Conservation (phyloP, 139 green algal species). For the Picochlorum sp. region DNA sequence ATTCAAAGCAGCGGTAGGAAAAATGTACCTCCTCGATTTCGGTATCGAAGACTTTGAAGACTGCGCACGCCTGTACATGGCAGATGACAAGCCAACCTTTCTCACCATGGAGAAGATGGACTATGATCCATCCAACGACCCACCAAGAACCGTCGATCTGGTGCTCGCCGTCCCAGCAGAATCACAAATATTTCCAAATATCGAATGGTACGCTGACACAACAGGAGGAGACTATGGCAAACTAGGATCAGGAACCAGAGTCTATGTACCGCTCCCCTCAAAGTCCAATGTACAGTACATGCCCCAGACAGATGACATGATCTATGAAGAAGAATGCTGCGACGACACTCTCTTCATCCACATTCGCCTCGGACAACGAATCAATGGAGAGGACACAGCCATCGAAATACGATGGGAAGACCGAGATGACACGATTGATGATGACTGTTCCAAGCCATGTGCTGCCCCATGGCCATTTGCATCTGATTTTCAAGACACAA, state of each 20-base stretch:
- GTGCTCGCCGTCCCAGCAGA: neutral
- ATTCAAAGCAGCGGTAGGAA: neutral
- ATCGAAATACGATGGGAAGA: neutral
- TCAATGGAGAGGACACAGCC: neutral
- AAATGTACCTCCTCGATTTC: constrained; percentile 2
- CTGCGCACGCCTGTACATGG: neutral
- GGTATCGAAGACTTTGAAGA: constrained; percentile 1
- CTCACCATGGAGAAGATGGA: constrained; percentile 5
- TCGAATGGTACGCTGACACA: neutral
- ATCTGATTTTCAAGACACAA: neutral
- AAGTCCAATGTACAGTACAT: neutral
- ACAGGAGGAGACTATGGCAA: constrained; percentile 1
- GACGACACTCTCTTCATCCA: neutral
- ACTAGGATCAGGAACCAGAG: neutral
- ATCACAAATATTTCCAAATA: neutral
- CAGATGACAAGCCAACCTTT: neutral
- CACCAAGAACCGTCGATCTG: neutral
- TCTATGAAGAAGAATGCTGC: constrained; percentile 3
- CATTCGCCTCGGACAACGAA: neutral
- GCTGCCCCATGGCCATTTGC: neutral
- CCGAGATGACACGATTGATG: neutral
- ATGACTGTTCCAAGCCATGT: neutral
- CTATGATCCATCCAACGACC: neutral
- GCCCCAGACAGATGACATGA: neutral
- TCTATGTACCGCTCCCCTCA: neutral